A percentile compares a stretch with the other conserved stretches of the same genome.
These are phyloP conservation scores for Oidiodendron maius DNA, from an alignment of 495 filamentous ascomycete genomes.

Conservation along the genomic window DNA sequence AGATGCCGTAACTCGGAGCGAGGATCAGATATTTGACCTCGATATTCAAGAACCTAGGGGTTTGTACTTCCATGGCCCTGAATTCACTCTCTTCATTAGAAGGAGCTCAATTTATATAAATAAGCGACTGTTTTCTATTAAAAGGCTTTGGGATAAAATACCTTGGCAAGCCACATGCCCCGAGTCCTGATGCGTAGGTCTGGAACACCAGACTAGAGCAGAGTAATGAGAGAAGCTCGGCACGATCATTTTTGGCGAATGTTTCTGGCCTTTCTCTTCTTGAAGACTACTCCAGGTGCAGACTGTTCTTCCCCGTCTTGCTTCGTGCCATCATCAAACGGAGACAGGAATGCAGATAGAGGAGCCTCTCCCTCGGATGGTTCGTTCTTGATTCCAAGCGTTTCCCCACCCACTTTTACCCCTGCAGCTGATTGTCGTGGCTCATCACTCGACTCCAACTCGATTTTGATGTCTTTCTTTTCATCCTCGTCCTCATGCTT, in stretches of 20 bases:
- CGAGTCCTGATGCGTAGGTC: too few species aligned
- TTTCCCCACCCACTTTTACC: constrained; percentile 10
- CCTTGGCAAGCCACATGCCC: too few species aligned
- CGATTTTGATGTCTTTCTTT: constrained; percentile 2
- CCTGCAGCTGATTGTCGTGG: neutral
- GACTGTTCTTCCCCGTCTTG: constrained; percentile 4
- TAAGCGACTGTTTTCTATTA: too few species aligned
- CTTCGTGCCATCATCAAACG: constrained; percentile 13
- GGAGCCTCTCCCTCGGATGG: constrained; percentile 12
- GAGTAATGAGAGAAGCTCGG: too few species aligned
- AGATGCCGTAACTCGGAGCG: too few species aligned
- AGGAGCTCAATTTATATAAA: too few species aligned
- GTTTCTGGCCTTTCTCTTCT: constrained; percentile 82
- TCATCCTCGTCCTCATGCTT: constrained; percentile 21
- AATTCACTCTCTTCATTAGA: too few species aligned
- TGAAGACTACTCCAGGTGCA: constrained; percentile 59
- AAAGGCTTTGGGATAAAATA: too few species aligned
- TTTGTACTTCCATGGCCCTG: too few species aligned
- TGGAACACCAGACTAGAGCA: too few species aligned
- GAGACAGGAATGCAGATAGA: neutral
- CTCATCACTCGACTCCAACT: constrained; percentile 14
- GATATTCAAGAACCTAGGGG: too few species aligned
- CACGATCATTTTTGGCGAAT: constrained; percentile 48
- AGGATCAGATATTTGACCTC: too few species aligned
- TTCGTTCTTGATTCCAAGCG: constrained; percentile 15